These are phyloP conservation scores for Rhizopogon vinicolor DNA, from an alignment of 768 basidiomycete species.

Conservation along the genomic window DNA sequence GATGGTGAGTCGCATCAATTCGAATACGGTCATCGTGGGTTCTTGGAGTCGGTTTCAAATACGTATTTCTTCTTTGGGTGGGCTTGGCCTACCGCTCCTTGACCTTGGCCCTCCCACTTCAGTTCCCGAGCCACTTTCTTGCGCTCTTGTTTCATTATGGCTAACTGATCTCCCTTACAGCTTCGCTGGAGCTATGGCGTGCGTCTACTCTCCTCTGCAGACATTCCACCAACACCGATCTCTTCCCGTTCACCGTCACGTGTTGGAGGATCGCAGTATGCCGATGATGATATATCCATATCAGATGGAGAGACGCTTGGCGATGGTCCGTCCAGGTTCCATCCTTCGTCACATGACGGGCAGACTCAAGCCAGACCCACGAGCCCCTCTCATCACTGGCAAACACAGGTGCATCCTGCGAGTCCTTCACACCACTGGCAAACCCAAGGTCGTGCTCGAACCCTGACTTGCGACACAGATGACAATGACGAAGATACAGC, in stretches of 20 bases:
- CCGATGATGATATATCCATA: not conserved
- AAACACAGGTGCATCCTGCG: too few species aligned
- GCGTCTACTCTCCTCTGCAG: slow-evolving; percentile 71
- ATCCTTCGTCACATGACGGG: too few species aligned
- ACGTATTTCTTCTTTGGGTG: not conserved
- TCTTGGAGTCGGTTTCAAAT: not conserved
- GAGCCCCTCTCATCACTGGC: too few species aligned
- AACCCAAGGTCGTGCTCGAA: too few species aligned
- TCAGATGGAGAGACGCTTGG: not conserved
- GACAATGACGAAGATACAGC: too few species aligned
- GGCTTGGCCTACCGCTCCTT: not conserved
- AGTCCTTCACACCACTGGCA: too few species aligned
- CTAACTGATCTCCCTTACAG: slow-evolving; percentile 29
- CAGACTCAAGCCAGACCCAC: too few species aligned
- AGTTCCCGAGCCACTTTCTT: not conserved
- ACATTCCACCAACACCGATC: slow-evolving; percentile 28
- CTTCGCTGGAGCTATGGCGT: slow-evolving; percentile 94
- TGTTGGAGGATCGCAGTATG: not conserved
- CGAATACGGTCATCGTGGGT: not conserved
- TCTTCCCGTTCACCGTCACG: not conserved
- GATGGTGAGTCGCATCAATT: slow-evolving; percentile 64
- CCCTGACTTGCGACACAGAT: too few species aligned
- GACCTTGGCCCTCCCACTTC: not conserved
- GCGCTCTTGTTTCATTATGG: too few species aligned
- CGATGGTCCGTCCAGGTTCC: too few species aligned